Evolutionary conservation across 495 filamentous ascomycete species (phyloP).

Genomic region (Penicilliopsis zonata): DNA sequence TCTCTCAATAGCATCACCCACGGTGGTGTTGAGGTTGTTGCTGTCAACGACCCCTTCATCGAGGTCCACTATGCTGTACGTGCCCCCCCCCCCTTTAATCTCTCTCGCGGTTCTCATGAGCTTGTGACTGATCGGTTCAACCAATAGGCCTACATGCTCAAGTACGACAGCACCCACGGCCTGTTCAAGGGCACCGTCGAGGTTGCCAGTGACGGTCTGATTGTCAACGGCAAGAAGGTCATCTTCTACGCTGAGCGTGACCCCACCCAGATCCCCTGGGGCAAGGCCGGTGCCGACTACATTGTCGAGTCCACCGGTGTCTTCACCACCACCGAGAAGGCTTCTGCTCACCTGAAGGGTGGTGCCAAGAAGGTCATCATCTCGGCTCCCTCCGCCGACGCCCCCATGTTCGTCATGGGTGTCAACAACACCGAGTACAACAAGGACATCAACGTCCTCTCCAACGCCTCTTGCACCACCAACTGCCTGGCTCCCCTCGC

Average conservation of each 20-base stretch:
- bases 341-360: slow-evolving; percentile 89
- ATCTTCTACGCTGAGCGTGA: slow-evolving; percentile 92
- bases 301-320: slow-evolving; percentile 98
- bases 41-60: slow-evolving; percentile 99
- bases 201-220: slow-evolving; percentile 60
- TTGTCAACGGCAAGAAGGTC: slow-evolving; percentile 91
- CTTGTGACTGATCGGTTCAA: slow-evolving; percentile 2
- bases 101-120: neutral
- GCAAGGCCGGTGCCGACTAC: slow-evolving; percentile 79
- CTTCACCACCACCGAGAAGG: slow-evolving; percentile 98
- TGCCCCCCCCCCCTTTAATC: slow-evolving; percentile 10
- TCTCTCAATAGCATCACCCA: slow-evolving; percentile 55
- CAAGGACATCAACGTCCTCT: slow-evolving; percentile 80
- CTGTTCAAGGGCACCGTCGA: slow-evolving; percentile 86
- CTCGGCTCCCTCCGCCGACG: slow-evolving; percentile 96
- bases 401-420: slow-evolving; percentile 99
- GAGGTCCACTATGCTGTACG: slow-evolving; percentile 94
- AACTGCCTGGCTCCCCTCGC: slow-evolving; percentile 98
- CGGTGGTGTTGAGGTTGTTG: slow-evolving; percentile 75
- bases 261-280: slow-evolving; percentile 87
- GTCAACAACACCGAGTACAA: slow-evolving; percentile 94
- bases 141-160: slow-evolving; percentile 90
- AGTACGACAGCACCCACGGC: slow-evolving; percentile 96
- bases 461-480: slow-evolving; percentile 99
- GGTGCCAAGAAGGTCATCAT: slow-evolving; percentile 99